Base-by-base conservation (phyloP, 805 yeast genomes). In the Saturnispora quitensis region DNA sequence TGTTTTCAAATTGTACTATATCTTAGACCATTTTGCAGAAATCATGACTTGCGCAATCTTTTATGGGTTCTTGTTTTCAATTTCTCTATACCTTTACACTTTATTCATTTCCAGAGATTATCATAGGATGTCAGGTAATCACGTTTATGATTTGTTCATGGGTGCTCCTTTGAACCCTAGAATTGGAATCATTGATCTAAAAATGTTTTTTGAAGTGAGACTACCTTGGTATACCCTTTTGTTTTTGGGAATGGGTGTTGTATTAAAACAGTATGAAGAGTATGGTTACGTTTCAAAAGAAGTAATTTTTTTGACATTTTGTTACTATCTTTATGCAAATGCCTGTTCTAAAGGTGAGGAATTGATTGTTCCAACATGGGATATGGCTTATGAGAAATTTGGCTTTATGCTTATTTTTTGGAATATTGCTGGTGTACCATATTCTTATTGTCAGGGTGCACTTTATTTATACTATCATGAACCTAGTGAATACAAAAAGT, bases 401-500 rank as follows among this genome's bases (percentile, higher is more conserved):
- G 99, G 99, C n/a, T 93, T 93, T 75, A 90, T 93, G 98, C 79
- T 93, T 58, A 81, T 90, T 61, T 93, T 93, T 76, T 93, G 99
- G 99, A 93, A 93, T 73, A 89, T 93, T 67, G 97, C 97, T 33
- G 99, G 99, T 62, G 99, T 93, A 42, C 99, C 99, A 47, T 93
- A 83, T 81, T 91, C 98, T 43, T 93, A 93, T 73, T 89, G 97
- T 70, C 97, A 89, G 65, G 84, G 95, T 68, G 87, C 96, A 10
- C 74, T 93, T 62, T 93, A 72, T 73, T 71, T 93, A 62, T 82
- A 82, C 59, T 81, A 82, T 72, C 96, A 88, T 69, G 77, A 87
- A 53, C 98, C 98, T 45, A 60, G 71, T 18, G 96, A 87, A 66
- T 93, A 93, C 71, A 68, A 75, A 45, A 81, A 91, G 86, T 77